These are phyloP conservation scores for Xanthoparmelia taractica DNA, from an alignment of 495 filamentous ascomycete genomes.

Conservation along the genomic window DNA sequence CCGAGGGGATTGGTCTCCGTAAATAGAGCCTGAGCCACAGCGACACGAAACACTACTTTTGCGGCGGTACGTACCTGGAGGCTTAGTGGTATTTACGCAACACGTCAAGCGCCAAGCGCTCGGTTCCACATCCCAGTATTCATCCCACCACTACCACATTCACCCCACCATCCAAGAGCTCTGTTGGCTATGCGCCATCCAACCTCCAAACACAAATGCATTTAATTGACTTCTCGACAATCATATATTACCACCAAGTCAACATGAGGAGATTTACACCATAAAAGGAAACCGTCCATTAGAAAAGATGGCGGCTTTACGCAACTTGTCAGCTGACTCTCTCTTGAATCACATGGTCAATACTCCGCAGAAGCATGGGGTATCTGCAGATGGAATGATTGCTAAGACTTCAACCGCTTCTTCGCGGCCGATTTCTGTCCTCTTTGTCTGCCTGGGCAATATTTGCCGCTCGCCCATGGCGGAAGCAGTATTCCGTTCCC, in stretches of 20 bases:
- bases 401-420: constrained; percentile 9
- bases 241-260: background rate
- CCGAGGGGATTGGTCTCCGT: constrained; percentile 14
- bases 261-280: background rate
- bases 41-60: constrained; percentile 2
- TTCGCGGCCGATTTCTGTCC: constrained; percentile 54
- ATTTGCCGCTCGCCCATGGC: constrained; percentile 95
- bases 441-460: constrained; percentile 96
- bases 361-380: background rate
- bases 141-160: background rate
- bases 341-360: background rate
- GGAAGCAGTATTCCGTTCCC: constrained; percentile 77
- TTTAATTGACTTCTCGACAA: background rate
- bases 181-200: background rate
- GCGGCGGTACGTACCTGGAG: too few species aligned
- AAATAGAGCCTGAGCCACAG: constrained; percentile 20
- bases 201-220: background rate
- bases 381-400: constrained; percentile 1
- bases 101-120: background rate
- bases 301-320: background rate
- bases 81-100: background rate
- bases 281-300: background rate
- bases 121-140: background rate
- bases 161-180: background rate
- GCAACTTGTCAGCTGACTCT: background rate